These are phyloP conservation scores for Curvularia sp. DNA, from an alignment of 2,329 filamentous ascomycete genomes.

Conservation along the genomic window DNA sequence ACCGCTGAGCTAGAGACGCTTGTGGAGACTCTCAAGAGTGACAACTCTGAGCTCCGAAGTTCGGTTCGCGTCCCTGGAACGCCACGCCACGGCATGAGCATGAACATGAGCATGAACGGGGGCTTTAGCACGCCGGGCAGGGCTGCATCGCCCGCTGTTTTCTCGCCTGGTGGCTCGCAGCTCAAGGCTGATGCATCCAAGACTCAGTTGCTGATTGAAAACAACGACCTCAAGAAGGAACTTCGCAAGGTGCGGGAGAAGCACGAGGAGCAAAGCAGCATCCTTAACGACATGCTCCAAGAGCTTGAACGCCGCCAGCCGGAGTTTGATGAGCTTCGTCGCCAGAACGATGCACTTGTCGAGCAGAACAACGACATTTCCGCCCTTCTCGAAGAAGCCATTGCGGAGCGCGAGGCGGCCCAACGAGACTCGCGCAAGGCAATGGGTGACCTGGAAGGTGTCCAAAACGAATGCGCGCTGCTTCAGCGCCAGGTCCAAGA, in stretches of 20 bases:
- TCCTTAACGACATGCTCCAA: slow-evolving; percentile 84
- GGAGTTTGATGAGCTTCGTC: slow-evolving; percentile 83
- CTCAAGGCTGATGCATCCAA: slow-evolving; percentile 63
- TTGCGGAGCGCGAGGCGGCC: slow-evolving; percentile 78
- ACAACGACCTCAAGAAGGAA: slow-evolving; percentile 70
- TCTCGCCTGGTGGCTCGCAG: slow-evolving; percentile 62
- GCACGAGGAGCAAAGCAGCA: slow-evolving; percentile 74
- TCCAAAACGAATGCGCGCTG: slow-evolving; percentile 73
- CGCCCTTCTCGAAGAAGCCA: slow-evolving; percentile 79
- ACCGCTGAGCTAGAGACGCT: slow-evolving; percentile 70
- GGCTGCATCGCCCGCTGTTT: slow-evolving; percentile 58
- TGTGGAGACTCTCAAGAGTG: slow-evolving; percentile 66
- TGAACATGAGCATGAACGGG: slow-evolving; percentile 54
- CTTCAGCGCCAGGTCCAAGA: slow-evolving; percentile 87
- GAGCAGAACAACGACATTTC: slow-evolving; percentile 80
- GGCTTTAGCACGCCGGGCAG: slow-evolving; percentile 58
- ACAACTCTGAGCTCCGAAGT: slow-evolving; percentile 54
- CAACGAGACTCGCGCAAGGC: slow-evolving; percentile 80
- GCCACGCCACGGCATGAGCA: slow-evolving; percentile 56
- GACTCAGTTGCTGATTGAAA: slow-evolving; percentile 69
- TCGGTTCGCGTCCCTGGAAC: slow-evolving; percentile 56
- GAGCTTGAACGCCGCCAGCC: slow-evolving; percentile 86
- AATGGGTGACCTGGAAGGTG: slow-evolving; percentile 71
- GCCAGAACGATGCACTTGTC: slow-evolving; percentile 80
- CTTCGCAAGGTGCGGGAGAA: slow-evolving; percentile 76